These are phyloP conservation scores for Cystobasidiaceae sp. DNA, from an alignment of 1,284 basidiomycete species.

Conservation along the genomic window DNA sequence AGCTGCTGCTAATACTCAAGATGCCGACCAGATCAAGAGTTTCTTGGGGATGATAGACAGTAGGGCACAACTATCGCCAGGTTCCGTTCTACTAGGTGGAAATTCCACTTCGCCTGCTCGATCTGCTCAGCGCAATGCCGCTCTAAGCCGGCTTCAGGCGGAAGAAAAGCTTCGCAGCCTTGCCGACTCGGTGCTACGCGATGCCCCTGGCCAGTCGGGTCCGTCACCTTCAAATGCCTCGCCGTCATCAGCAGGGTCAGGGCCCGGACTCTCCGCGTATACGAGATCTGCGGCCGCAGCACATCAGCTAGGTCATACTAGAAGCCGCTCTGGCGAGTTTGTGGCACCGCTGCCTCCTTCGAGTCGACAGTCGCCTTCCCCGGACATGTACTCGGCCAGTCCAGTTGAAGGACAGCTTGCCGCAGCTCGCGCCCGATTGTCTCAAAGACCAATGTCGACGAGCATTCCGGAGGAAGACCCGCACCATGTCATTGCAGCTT, in stretches of 20 bases:
- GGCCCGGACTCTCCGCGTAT: neutral
- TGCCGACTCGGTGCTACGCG: constrained; percentile 17
- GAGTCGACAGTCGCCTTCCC: constrained; percentile 3
- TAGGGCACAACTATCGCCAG: constrained; percentile 32
- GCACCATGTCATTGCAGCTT: too few species aligned
- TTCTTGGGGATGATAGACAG: constrained; percentile 40
- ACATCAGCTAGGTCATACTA: neutral
- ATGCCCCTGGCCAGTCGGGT: neutral
- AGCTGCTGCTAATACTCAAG: constrained; percentile 8
- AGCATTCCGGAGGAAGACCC: constrained; percentile 29
- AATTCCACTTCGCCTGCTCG: neutral
- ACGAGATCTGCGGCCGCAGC: neutral
- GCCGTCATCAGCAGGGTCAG: neutral
- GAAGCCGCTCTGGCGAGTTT: constrained; percentile 12
- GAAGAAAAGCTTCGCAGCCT: constrained; percentile 25
- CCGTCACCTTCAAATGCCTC: neutral
- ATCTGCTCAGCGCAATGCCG: neutral
- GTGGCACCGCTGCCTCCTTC: constrained; percentile 6
- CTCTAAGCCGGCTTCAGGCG: neutral
- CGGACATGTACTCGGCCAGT: constrained; percentile 25
- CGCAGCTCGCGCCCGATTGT: neutral
- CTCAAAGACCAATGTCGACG: constrained; percentile 24
- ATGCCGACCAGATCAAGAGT: constrained; percentile 38
- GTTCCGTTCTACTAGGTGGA: neutral
- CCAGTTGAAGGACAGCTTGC: neutral